Base-by-base conservation (phyloP, 2,329 filamentous ascomycete genomes). In the Fusarium sp. region DNA sequence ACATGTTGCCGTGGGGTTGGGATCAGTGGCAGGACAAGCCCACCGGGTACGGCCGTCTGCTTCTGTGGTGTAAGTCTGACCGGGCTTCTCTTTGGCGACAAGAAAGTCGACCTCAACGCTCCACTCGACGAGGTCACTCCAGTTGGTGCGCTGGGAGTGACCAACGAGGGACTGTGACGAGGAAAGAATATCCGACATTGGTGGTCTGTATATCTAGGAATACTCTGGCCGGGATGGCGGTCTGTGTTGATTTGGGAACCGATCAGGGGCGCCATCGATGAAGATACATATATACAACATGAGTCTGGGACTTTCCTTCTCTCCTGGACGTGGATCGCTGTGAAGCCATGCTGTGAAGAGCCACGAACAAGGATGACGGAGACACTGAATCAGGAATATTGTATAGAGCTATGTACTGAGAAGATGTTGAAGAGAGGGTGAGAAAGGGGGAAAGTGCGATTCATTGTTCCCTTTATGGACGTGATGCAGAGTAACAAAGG, bases 51-150 rank as follows among this genome's bases (percentile, higher is more conserved):
- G 41, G 11, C 48, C 60, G 13, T 34, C 4, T 0, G 37, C 25
- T 20, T 23, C 54, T 8, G 54, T 30, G 5, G 45, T n/a, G 62
- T 75, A 71, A 18, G 39, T 20, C 23, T 43, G 5, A 6, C 48
- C 69, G 3, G 43, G 23, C 35, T 62, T 67, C 32, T 73, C 62
- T 20, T 76, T 70, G 61, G 77, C 77, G 16, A 79, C 76, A 32
- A 79, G 64, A 37, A 78, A 77, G 20, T 79, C 76, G 57, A 79
- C 50, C 27, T 77, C 73, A 58, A 79, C 60, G 62, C 59, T 66
- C 66, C 71, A 79, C 41, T 71, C 62, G 18, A 69, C 25, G 7
- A 68, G 61, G n/a, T 70, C 39, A 6, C 52, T 50, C 13, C 50
- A 16, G 8, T 37, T 14, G 20, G 30, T 59, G 35, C 16, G 35